Evolutionary conservation across 495 filamentous ascomycete genomes (phyloP).

Genomic region (Platismatia glauca): DNA sequence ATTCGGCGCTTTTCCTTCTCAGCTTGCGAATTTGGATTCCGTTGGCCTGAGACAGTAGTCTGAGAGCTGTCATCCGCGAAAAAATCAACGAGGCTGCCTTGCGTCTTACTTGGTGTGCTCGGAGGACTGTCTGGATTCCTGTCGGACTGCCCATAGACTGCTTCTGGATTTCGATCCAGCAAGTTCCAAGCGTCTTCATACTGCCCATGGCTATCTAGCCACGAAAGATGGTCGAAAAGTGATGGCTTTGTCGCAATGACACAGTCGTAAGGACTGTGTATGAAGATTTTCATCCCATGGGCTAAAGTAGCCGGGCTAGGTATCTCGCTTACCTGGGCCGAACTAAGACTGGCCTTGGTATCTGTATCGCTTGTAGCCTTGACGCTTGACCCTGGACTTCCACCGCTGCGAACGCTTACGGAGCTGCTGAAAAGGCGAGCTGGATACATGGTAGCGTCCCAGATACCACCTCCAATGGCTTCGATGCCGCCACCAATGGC

Average conservation of each 20-base stretch:
- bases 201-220: constrained; percentile 68
- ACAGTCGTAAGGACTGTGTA: constrained; percentile 94
- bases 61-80: constrained; percentile 67
- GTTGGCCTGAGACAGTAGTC: constrained; percentile 35
- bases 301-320: constrained; percentile 33
- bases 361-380: constrained; percentile 37
- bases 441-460: constrained; percentile 79
- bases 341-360: constrained; percentile 37
- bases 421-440: constrained; percentile 75
- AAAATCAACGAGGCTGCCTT: constrained; percentile 57
- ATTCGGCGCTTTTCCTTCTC: constrained; percentile 88
- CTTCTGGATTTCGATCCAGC: constrained; percentile 68
- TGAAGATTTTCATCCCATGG: constrained; percentile 82
- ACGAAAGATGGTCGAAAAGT: constrained; percentile 70
- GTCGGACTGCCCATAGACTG: constrained; percentile 30
- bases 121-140: constrained; percentile 33
- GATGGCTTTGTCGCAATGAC: constrained; percentile 80
- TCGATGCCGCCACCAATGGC: constrained; percentile 49
- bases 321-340: constrained; percentile 21
- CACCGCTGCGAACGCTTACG: constrained; percentile 69
- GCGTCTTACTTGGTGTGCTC: constrained; percentile 23
- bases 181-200: constrained; percentile 85
- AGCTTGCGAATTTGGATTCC: constrained; percentile 45
- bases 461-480: constrained; percentile 50
- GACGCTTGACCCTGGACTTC: constrained; percentile 48